A percentile compares a stretch with the other conserved stretches of the same genome.
These are phyloP conservation scores for Papiliotrema fonsecae DNA, from an alignment of 1,284 basidiomycete genomes.

Conservation along the genomic window DNA sequence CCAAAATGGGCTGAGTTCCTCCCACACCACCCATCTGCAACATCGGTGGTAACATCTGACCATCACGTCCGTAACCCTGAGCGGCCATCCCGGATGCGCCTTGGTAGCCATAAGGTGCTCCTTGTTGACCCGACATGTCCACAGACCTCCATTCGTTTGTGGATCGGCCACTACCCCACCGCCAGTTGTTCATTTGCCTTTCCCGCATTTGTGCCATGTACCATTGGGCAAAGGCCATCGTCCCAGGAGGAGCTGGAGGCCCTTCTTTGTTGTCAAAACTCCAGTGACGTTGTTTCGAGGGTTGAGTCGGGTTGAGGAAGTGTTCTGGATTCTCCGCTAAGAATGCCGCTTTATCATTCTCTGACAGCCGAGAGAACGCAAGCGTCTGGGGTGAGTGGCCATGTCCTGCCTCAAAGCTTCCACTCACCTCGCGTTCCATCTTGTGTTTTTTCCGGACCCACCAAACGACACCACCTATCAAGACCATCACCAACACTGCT, in stretches of 20 bases:
- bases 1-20: too few relatives aligned
- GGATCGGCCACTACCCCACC: neutral
- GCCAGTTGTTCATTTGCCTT: neutral
- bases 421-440: slow-evolving; percentile 32
- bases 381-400: slow-evolving; percentile 18
- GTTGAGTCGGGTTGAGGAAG: slow-evolving; percentile 26
- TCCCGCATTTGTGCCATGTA: slow-evolving; percentile 21
- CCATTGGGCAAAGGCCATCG: slow-evolving; percentile 23
- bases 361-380: slow-evolving; percentile 35
- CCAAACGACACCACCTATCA: slow-evolving; percentile 23
- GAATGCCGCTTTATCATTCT: slow-evolving; percentile 33
- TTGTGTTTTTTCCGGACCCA: slow-evolving; percentile 24
- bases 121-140: neutral
- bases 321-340: slow-evolving; percentile 34
- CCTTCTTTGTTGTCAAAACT: neutral
- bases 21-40: too few relatives aligned
- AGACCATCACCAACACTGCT: slow-evolving; percentile 24
- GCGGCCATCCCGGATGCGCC: neutral
- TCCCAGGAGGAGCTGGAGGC: slow-evolving; percentile 19
- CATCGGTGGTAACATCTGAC: too few relatives aligned
- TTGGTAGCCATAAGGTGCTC: slow-evolving; percentile 1
- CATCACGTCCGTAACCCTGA: too few relatives aligned
- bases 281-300: slow-evolving; percentile 4
- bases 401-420: neutral
- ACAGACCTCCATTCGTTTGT: neutral